These are phyloP conservation scores for Cynara cardunculus DNA, from an alignment of 129 eudicot species.

Conservation along the genomic window DNA sequence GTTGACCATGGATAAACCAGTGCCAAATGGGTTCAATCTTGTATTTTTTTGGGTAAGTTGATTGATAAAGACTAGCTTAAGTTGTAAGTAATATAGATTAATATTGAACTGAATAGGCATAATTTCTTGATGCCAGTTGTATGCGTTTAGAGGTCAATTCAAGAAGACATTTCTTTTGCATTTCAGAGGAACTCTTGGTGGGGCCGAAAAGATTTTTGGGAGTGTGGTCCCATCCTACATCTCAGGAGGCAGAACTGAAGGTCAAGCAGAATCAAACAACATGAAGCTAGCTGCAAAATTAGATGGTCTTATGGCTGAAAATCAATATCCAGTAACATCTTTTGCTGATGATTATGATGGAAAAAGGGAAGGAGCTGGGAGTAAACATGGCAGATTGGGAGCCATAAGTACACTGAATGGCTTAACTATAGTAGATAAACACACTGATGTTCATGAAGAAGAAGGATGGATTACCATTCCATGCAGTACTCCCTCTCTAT, in stretches of 20 bases:
- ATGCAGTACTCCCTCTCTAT: slow-evolving; percentile 37
- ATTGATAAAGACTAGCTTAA: slow-evolving; percentile 12
- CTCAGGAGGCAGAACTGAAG: slow-evolving; percentile 28
- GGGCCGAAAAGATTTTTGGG: slow-evolving; percentile 38
- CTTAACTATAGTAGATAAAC: slow-evolving; percentile 38
- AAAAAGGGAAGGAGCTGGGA: slow-evolving; percentile 33
- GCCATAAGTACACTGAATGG: slow-evolving; percentile 24
- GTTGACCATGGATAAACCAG: background rate
- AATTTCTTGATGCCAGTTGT: background rate
- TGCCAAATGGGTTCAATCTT: background rate
- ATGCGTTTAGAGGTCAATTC: slow-evolving; percentile 4
- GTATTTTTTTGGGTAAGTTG: background rate
- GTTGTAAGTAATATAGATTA: background rate
- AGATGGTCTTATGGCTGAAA: slow-evolving; percentile 63
- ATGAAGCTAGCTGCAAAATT: slow-evolving; percentile 42
- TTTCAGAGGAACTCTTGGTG: slow-evolving; percentile 33
- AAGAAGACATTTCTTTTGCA: slow-evolving; percentile 8
- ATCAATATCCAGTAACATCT: slow-evolving; percentile 22
- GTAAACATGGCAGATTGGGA: slow-evolving; percentile 23
- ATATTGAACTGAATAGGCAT: background rate
- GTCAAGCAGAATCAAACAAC: slow-evolving; percentile 16
- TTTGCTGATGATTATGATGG: slow-evolving; percentile 24
- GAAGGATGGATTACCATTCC: slow-evolving; percentile 79
- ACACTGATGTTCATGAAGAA: slow-evolving; percentile 73
- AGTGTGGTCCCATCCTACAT: slow-evolving; percentile 36